phyloP scores from a whole-genome alignment of 2,329 filamentous ascomycete genomes.

The Trichoderma aggressivum region DNA sequence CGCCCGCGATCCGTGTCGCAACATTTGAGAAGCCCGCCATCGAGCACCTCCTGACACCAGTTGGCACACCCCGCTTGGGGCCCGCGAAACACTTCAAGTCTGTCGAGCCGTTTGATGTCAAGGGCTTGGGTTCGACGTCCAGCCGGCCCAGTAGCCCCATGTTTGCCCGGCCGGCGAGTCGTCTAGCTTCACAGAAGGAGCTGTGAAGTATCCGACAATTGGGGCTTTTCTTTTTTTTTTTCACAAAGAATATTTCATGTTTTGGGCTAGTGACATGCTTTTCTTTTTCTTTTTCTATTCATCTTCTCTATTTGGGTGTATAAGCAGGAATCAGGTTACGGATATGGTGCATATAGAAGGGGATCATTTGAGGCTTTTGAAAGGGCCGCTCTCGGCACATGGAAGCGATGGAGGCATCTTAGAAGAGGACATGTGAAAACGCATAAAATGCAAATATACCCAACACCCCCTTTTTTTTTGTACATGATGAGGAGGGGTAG shows the following conservation, averaged over 20 bases:
- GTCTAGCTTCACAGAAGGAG: slow-evolving; percentile 31
- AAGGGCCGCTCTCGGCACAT: not conserved
- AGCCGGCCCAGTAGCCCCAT: slow-evolving; percentile 48
- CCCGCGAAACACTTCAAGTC: slow-evolving; percentile 33
- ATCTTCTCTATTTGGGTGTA: not conserved
- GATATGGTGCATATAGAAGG: slow-evolving; percentile 13
- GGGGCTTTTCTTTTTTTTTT: too few species aligned
- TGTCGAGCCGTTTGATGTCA: slow-evolving; percentile 41
- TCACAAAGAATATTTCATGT: not conserved
- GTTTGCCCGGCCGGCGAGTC: slow-evolving; percentile 38
- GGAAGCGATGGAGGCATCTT: not conserved
- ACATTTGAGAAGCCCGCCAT: slow-evolving; percentile 73
- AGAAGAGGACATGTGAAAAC: not conserved
- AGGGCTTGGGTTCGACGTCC: slow-evolving; percentile 40
- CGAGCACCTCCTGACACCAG: slow-evolving; percentile 44
- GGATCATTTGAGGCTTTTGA: not conserved
- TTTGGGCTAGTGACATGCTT: not conserved
- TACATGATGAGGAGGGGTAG: not conserved
- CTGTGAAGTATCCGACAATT: not conserved
- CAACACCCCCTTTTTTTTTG: not conserved
- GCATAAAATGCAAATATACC: not conserved
- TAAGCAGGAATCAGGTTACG: not conserved
- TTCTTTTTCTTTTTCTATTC: not conserved
- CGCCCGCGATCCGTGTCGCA: slow-evolving; percentile 65
- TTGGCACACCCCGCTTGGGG: slow-evolving; percentile 30